These are phyloP conservation scores for Fibroporia radiculosa DNA, from an alignment of 768 basidiomycete species.

Conservation along the genomic window DNA sequence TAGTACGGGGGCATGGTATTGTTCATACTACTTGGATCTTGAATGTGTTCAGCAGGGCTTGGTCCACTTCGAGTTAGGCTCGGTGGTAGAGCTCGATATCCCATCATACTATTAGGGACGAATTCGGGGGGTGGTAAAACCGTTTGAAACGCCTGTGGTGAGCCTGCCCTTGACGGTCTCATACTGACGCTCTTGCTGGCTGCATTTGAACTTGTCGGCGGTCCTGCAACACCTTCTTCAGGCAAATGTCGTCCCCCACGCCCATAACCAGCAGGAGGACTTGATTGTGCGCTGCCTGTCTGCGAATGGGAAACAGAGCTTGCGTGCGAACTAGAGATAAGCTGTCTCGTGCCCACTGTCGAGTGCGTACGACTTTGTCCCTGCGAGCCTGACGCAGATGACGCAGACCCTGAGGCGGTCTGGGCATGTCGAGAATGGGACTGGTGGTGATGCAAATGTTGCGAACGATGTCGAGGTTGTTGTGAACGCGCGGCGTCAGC, in stretches of 20 bases:
- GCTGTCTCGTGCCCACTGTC: conserved; percentile 9
- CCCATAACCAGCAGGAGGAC: conserved; percentile 33
- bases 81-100: not conserved
- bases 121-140: conserved; percentile 9
- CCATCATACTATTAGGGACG: conserved; percentile 2
- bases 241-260: conserved; percentile 35
- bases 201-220: not conserved
- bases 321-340: conserved; percentile 16
- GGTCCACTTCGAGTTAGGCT: not conserved
- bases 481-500: conserved; percentile 31
- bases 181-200: conserved; percentile 11
- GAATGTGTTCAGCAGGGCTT: not conserved
- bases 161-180: conserved; percentile 12
- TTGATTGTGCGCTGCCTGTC: conserved; percentile 40
- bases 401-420: conserved; percentile 5
- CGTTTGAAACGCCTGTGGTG: conserved; percentile 11
- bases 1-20: not conserved
- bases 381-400: conserved; percentile 25
- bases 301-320: conserved; percentile 36
- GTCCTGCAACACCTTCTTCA: conserved; percentile 23
- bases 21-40: not conserved
- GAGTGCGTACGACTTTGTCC: conserved; percentile 32
- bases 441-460: conserved; percentile 18
- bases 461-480: conserved; percentile 15
- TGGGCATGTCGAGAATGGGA: conserved; percentile 3